phyloP scores from a whole-genome alignment of 305 asterid species.

The Coffea humblotiana region DNA sequence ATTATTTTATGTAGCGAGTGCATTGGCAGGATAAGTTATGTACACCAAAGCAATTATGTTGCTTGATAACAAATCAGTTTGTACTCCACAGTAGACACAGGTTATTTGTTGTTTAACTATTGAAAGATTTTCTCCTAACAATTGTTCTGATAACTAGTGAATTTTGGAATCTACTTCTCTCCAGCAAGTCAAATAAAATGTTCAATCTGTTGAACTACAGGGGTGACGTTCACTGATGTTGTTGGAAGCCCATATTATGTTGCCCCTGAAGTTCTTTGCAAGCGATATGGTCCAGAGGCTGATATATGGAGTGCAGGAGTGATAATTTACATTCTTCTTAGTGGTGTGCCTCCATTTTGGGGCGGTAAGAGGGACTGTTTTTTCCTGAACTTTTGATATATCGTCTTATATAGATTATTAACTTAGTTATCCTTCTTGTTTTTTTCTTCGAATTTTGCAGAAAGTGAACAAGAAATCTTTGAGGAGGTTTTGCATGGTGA shows the following conservation, averaged over 20 bases:
- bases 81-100: neutral
- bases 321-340: slow-evolving; percentile 59
- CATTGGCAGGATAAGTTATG: neutral
- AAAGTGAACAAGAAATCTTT: slow-evolving; percentile 56
- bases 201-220: slow-evolving; percentile 29
- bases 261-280: slow-evolving; percentile 67
- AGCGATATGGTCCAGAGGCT: slow-evolving; percentile 56
- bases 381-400: neutral
- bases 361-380: slow-evolving; percentile 48
- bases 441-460: slow-evolving; percentile 27
- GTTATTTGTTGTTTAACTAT: neutral
- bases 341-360: slow-evolving; percentile 74
- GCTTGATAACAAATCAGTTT: neutral
- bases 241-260: slow-evolving; percentile 83
- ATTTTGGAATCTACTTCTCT: neutral
- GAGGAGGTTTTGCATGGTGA: slow-evolving; percentile 54
- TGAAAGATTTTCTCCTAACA: neutral
- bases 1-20: neutral
- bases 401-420: neutral
- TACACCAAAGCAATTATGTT: neutral
- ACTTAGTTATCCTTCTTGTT: neutral
- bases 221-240: slow-evolving; percentile 50
- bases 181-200: neutral
- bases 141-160: neutral
- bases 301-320: slow-evolving; percentile 85